Base-by-base conservation (phyloP, 169 alveolate species). In the Eimeria necatrix region DNA sequence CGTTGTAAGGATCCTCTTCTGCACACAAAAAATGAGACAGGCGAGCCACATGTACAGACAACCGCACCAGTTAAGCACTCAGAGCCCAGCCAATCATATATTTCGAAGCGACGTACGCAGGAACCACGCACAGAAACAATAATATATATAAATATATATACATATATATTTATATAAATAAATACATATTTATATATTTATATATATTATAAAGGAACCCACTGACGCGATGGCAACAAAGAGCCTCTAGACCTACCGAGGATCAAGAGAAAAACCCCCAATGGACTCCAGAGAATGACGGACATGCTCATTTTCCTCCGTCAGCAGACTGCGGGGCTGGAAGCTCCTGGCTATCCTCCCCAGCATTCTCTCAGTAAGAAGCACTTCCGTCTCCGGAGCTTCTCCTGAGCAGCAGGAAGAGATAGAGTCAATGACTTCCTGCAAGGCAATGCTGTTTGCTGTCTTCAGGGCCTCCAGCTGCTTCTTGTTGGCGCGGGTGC, bases 381-480 rank as follows among this genome's bases (percentile, higher is more conserved):
- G 76, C 56, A 83, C n/a, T 83, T 83, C 91, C 20, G 91, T 83
- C 48, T 83, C 91, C 12, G 91, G 91, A 16, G 91, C 91, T 59
- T 83, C 91, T 41, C 91, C 91, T 7, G 91, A 83, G 56, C 91
- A 83, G 48, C 91, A 83, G 46, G 91, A 83, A 26, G 91, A 83
- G 32, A 59, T 83, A 4, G 78, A 83, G 91, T 83, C 91, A 26
- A 83, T 56, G 24, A 83, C 61, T 52, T 83, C 91, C 53, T 83
- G 91, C 26, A 83, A 56, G 8, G 91, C 24, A 26, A 83, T 83
- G 32, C 91, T 83, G 76, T 83, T 83, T 2, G 91, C 91, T 12
- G 76, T 83, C 56, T 83, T 83, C 18, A 83, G 48, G 32, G 91
- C 91, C 41, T 83, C 91, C 26, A 53, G n/a, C 74, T 83, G 91